Evolutionary conservation across 1,284 basidiomycete genomes (phyloP), one percentile per base, ranked within the genome.

Genomic region (Mrakiaceae sp.): DNA sequence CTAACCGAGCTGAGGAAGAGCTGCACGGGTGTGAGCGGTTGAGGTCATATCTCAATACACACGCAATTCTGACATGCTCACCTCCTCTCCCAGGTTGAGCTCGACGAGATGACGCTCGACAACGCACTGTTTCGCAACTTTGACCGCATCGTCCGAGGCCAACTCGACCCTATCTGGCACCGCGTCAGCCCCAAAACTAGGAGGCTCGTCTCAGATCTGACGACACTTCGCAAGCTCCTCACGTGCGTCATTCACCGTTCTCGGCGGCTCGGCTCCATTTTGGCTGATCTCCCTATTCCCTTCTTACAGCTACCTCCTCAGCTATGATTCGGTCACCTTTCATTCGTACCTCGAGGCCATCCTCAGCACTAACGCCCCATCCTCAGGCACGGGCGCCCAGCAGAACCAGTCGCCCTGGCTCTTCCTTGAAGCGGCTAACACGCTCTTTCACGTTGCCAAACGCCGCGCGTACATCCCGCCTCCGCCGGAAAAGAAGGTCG

Each of bases 41-140:
- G 27, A 39, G 11, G 47, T 40, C 44, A 3, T 1, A 50, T 61
- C 47, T 11, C n/a, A 48, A 14, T 64, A 46, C 40, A 5, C 52
- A 42, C 52, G 10, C 12, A 14, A 2, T 4, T 42, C 54, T 63
- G 51, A 63, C 52, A 2, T 27, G 11, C 12, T n/a, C 27, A 46
- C 7, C 58, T 48, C 7, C 9, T 0, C 14, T 55, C 68, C 54
- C 76, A 97, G 87, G 84, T 97, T 12, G 95, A 98, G 66, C 80
- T 97, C 8, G 96, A 98, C 69, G 93, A 98, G 69, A 80, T 97
- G 66, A 94, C 84, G 5, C 83, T 98, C 57, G 90, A 97, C 71
- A 95, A 90, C 70, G 90, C 92, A 0, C 93, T 98, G 70, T 98
- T 98, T 76, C 84, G 86, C 44, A 91, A 88, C 1, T 99, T 98